Percentiles rank a stretch among this genome's conserved stretches.
Evolutionary conservation across 371 early-diverging fungal species (phyloP).

Genomic region (Dichotomocladium elegans): DNA sequence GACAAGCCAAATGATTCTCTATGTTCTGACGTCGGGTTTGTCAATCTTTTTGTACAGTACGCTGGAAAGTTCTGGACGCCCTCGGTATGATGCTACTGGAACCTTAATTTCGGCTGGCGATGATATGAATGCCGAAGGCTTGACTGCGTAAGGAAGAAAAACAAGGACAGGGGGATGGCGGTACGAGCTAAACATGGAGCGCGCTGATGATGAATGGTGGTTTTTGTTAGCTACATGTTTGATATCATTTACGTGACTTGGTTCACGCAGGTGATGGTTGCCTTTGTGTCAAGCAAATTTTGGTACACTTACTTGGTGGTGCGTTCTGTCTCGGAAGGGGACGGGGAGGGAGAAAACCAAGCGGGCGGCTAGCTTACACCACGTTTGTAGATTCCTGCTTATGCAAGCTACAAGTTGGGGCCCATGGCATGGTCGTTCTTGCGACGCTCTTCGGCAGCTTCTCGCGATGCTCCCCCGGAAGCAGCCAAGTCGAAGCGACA

Average conservation of each 20-base stretch:
- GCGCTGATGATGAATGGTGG: not conserved
- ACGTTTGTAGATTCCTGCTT: constrained; percentile 65
- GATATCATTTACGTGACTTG: constrained; percentile 83
- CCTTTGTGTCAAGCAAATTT: constrained; percentile 60
- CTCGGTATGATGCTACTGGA: constrained; percentile 55
- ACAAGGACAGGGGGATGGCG: not conserved
- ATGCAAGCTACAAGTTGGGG: constrained; percentile 53
- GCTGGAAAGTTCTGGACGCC: constrained; percentile 49
- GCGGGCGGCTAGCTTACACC: too few relatives aligned
- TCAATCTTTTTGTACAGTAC: constrained; percentile 50
- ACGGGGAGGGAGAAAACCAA: not conserved
- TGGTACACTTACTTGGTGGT: constrained; percentile 69
- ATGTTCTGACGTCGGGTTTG: constrained; percentile 46
- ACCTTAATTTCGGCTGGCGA: constrained; percentile 61
- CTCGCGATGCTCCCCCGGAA: constrained; percentile 8
- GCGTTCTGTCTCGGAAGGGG: constrained; percentile 10
- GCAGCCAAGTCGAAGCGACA: constrained; percentile 57
- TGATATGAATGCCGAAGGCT: constrained; percentile 71
- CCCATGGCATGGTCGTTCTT: constrained; percentile 56
- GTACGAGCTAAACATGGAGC: too few relatives aligned
- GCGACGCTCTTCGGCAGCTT: constrained; percentile 14
- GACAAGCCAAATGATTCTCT: constrained; percentile 37
- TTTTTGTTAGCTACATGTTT: constrained; percentile 64
- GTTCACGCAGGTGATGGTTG: constrained; percentile 70
- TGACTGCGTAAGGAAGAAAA: constrained; percentile 58